Base-by-base conservation (phyloP, 208 protist genomes). In the Crithidia brevicula region DNA sequence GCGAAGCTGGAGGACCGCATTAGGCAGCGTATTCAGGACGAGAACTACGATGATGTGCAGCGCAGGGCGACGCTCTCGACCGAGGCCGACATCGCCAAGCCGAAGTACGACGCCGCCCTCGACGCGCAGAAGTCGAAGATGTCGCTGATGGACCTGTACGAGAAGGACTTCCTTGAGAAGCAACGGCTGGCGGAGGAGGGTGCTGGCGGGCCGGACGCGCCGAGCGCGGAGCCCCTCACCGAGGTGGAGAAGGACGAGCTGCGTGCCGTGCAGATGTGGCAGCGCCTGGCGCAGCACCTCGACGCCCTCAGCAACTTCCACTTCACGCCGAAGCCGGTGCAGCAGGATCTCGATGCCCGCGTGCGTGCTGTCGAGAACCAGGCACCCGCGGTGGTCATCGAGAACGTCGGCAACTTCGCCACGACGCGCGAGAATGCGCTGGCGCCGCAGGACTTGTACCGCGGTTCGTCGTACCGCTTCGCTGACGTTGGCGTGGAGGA, bases 201-300 rank as follows among this genome's bases (percentile, higher is more conserved):
- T 2, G 72, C 62, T 2, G 77, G 62, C 30, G 84, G 75, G 25
- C 57, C 47, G 13, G 77, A 70, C 3, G 74, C 67, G 0, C 64
- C 72, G 6, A 79, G 75, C 18, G 86, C 92, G 28, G 88, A 95
- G 72, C 89, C 88, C 16, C 84, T 97, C 33, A 97, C 92, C 22
- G 88, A 95, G 74, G 72, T 94, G 25, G 92, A 97, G 78, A 91
- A 92, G 74, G 92, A 97, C 57, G 92, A 97, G 79, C 79, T 97
- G 57, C 88, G 90, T 8, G 90, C 90, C 16, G 80, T 97, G 10
- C 89, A 97, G 38, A 94, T 97, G 90, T 97, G 92, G 92, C 77
- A 82, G 43, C 87, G 89, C 28, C 85, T 97, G 25, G 72, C 89
- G 28, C 88, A 94, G 74, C 90, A 96, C 78, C 87, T 97, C 49